Conservation (phyloP, 371 early-diverging fungal genomes). For the Conidiobolus incongruus region DNA sequence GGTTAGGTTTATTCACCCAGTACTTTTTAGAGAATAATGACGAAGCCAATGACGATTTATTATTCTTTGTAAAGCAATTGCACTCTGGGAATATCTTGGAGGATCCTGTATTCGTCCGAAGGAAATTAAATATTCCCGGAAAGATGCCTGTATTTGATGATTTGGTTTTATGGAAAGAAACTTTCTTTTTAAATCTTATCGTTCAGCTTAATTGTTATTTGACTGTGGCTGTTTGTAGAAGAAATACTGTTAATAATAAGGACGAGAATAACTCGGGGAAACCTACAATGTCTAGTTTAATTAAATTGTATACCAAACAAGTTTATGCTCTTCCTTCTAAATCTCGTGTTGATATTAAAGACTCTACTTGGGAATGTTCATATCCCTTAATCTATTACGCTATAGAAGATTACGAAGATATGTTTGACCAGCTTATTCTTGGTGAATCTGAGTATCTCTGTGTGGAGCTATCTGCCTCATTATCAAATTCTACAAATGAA, state of each 20-base stretch:
- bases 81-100: slow-evolving; percentile 11
- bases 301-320: slow-evolving; percentile 37
- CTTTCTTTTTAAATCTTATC: slow-evolving; percentile 61
- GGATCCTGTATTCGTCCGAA: slow-evolving; percentile 47
- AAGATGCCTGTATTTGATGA: slow-evolving; percentile 28
- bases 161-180: slow-evolving; percentile 60
- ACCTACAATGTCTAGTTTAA: slow-evolving; percentile 22
- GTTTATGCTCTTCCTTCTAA: slow-evolving; percentile 63
- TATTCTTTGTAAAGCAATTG: slow-evolving; percentile 39
- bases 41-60: slow-evolving; percentile 39
- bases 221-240: slow-evolving; percentile 46
- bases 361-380: slow-evolving; percentile 44
- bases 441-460: slow-evolving; percentile 51
- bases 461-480: slow-evolving; percentile 41
- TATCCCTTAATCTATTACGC: slow-evolving; percentile 66
- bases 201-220: slow-evolving; percentile 63
- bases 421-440: slow-evolving; percentile 49
- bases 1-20: slow-evolving; percentile 33
- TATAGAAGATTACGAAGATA: slow-evolving; percentile 59
- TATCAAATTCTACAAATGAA: slow-evolving; percentile 10
- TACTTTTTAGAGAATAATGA: slow-evolving; percentile 34
- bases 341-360: slow-evolving; percentile 57
- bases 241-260: background rate
- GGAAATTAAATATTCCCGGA: slow-evolving; percentile 19
- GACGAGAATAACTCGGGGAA: slow-evolving; percentile 7